Percentiles rank a stretch among this genome's conserved stretches.
These are phyloP conservation scores for Carex pumila DNA, from an alignment of 176 grass and related monocot species.

Conservation along the genomic window DNA sequence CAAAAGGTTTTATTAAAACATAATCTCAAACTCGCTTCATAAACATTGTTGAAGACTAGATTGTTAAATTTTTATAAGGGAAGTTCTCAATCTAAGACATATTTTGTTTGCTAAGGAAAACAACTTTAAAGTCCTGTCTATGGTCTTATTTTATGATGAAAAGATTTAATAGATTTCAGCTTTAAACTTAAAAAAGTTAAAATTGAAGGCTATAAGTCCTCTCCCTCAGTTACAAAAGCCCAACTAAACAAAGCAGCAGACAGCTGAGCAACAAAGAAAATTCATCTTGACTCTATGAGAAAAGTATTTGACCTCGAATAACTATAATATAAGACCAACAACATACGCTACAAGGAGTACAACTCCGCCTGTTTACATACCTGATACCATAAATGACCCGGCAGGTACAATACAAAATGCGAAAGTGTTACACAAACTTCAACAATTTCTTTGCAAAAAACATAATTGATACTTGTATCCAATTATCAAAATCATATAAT, in stretches of 20 bases:
- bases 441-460: neutral
- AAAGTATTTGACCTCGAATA: neutral
- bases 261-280: neutral
- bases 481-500: neutral
- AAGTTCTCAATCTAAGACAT: neutral
- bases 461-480: neutral
- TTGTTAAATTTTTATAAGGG: neutral
- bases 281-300: neutral
- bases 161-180: neutral
- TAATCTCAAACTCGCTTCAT: neutral
- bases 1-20: neutral
- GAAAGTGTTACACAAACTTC: neutral
- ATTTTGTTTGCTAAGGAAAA: neutral
- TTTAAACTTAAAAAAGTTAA: constrained; percentile 1
- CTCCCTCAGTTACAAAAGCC: neutral
- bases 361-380: neutral
- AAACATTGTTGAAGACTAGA: neutral
- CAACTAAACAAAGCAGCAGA: constrained; percentile 2
- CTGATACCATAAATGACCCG: neutral
- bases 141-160: neutral
- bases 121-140: neutral
- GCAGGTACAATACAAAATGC: neutral
- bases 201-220: neutral
- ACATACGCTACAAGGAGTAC: neutral
- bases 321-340: neutral